These are phyloP conservation scores for Penicillium soppii DNA, from an alignment of 495 filamentous ascomycete genomes.

Conservation along the genomic window DNA sequence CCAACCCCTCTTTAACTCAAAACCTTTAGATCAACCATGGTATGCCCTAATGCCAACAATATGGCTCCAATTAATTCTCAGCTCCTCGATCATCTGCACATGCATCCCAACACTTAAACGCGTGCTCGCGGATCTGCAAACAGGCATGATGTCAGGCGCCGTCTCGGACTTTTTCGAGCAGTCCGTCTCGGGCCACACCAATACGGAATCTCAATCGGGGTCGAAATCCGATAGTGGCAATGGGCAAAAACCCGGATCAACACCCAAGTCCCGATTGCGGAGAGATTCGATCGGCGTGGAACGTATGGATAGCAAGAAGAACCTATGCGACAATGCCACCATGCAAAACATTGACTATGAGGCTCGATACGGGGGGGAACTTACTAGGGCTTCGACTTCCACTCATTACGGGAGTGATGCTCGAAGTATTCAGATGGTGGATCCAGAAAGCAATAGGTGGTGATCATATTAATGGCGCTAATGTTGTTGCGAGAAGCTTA, in stretches of 20 bases:
- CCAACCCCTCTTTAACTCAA: not conserved
- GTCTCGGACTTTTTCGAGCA: conserved; percentile 15
- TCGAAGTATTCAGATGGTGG: not conserved
- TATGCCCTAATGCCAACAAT: conserved; percentile 13
- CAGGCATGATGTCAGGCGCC: conserved; percentile 16
- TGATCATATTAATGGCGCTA: not conserved
- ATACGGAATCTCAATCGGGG: not conserved
- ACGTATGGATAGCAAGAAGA: not conserved
- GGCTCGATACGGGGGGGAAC: not conserved
- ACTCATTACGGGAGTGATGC: not conserved
- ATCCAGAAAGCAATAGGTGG: not conserved
- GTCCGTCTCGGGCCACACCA: conserved; percentile 8
- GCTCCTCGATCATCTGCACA: conserved; percentile 14
- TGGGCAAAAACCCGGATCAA: not conserved
- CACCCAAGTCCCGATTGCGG: not conserved
- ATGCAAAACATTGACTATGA: conserved; percentile 4
- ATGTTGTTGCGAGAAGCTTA: not conserved
- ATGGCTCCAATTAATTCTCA: conserved; percentile 15
- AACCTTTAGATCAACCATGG: conserved; percentile 4
- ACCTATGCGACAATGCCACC: not conserved
- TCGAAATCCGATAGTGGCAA: not conserved
- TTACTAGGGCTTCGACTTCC: not conserved
- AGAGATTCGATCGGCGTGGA: not conserved
- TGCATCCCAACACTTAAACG: conserved; percentile 17
- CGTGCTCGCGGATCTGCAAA: conserved; percentile 14